Base-by-base conservation (phyloP, 2,329 filamentous ascomycete species). In the Didymosphaeria variabile region DNA sequence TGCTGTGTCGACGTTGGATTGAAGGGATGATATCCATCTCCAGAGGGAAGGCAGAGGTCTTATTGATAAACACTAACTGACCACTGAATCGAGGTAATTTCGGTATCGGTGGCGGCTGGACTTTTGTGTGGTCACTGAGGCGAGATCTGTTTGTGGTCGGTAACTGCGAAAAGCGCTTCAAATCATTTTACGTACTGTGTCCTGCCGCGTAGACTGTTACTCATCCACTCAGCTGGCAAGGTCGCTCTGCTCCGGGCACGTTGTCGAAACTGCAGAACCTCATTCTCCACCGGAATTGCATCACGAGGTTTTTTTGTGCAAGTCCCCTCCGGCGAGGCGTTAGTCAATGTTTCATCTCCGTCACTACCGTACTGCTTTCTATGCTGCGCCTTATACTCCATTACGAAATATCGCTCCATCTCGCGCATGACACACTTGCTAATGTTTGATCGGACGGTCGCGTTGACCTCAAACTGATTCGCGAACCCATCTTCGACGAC, bases 321-420 rank as follows among this genome's bases (percentile, higher is more conserved):
- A 8, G 6, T 38, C 7, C 31, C n/a, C 3, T 21, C 17, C 7
- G 6, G 8, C 12, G 32, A 38, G n/a, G 19, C 7, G 15, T 6
- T 13, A 13, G 13, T 8, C 49, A 38, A 32, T 10, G 31, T 52
- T 23, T 23, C 13, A 2, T 38, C 49, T 10, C 9, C n/a, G 38
- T 52, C n/a, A 7, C n/a, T n/a, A 19, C 15, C 31, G 29, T 50
- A 5, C 15, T 31, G 21, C 12, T n/a, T 8, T 2, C 13, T 26
- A 9, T 38, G 5, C 6, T 19, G 19, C 5, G 2, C 23, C 21
- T 9, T n/a, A 6, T 42, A 15, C 29, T 53, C 19, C 21, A 4
- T 13, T 23, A 34, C 38, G 13, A 55, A 55, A 26, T 55, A 55
- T 9, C 52, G 52, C 38, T 55, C 23, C 38, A 55, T 45, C 29